Percentiles rank a stretch among this genome's conserved stretches.
These are phyloP conservation scores for Geosmithia putterillii DNA, from an alignment of 2,329 filamentous ascomycete species.

Conservation along the genomic window DNA sequence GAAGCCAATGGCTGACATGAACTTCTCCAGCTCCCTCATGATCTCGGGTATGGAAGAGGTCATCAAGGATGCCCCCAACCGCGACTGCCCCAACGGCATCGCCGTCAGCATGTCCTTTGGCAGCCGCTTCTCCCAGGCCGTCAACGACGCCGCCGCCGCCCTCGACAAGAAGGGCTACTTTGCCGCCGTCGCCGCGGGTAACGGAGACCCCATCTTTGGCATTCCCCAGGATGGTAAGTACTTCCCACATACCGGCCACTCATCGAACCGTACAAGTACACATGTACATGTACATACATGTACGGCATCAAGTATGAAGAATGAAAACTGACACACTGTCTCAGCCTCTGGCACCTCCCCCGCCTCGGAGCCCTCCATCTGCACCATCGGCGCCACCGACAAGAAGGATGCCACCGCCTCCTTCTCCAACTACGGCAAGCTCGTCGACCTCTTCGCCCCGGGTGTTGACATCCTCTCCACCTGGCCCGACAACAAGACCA, in stretches of 20 bases:
- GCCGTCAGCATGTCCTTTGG: slow-evolving; percentile 31
- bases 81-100: slow-evolving; percentile 11
- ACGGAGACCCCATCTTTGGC: slow-evolving; percentile 7
- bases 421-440: slow-evolving; percentile 31
- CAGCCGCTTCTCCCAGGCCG: slow-evolving; percentile 12
- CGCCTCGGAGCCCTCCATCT: slow-evolving; percentile 24
- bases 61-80: slow-evolving; percentile 13
- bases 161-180: slow-evolving; percentile 22
- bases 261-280: too few species aligned
- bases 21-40: slow-evolving; percentile 7
- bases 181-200: slow-evolving; percentile 28
- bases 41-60: slow-evolving; percentile 24
- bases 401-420: slow-evolving; percentile 18
- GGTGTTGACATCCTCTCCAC: slow-evolving; percentile 23
- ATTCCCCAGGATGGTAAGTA: not conserved
- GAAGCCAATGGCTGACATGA: slow-evolving; percentile 5
- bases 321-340: too few species aligned
- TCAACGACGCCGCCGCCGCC: slow-evolving; percentile 24
- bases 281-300: too few species aligned
- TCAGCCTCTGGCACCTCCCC: slow-evolving; percentile 28
- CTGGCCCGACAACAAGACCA: slow-evolving; percentile 13
- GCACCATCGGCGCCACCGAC: slow-evolving; percentile 32
- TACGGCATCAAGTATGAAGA: too few species aligned
- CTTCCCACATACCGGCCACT: not conserved
- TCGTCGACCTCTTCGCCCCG: slow-evolving; percentile 25